Percentiles rank a stretch among this genome's conserved stretches.
Conservation (phyloP, 2,329 filamentous ascomycete genomes). For the Alternaria sp. region DNA sequence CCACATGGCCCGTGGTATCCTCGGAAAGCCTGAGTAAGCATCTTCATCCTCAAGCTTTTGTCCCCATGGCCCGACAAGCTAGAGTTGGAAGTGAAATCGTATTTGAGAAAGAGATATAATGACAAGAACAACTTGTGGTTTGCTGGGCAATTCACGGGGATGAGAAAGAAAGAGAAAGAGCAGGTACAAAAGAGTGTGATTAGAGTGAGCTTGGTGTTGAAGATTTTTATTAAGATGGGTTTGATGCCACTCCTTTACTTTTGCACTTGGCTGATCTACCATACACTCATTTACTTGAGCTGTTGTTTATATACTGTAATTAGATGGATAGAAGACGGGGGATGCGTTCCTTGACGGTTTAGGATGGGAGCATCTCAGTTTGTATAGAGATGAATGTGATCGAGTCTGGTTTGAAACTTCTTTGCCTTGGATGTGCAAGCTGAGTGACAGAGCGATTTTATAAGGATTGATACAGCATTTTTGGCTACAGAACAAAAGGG, state of each 20-base stretch:
- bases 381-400: constrained; percentile 11
- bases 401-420: constrained; percentile 4
- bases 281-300: constrained; percentile 19
- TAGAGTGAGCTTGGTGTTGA: constrained; percentile 3
- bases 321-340: constrained; percentile 11
- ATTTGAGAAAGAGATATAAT: not conserved
- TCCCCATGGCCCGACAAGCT: not conserved
- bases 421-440: not conserved
- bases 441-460: not conserved
- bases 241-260: constrained; percentile 4
- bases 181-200: not conserved
- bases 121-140: constrained; percentile 9
- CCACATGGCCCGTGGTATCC: constrained; percentile 48
- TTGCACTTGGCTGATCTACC: constrained; percentile 15
- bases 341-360: constrained; percentile 1
- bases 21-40: constrained; percentile 41
- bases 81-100: constrained; percentile 5
- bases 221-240: not conserved
- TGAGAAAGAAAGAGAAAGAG: not conserved
- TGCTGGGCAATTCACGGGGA: constrained; percentile 8
- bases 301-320: constrained; percentile 10
- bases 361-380: not conserved
- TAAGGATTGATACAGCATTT: not conserved
- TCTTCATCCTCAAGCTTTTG: not conserved
- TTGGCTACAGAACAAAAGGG: not conserved